Base-by-base conservation (phyloP, 2,329 filamentous ascomycete genomes). In the Penicillium sp. region DNA sequence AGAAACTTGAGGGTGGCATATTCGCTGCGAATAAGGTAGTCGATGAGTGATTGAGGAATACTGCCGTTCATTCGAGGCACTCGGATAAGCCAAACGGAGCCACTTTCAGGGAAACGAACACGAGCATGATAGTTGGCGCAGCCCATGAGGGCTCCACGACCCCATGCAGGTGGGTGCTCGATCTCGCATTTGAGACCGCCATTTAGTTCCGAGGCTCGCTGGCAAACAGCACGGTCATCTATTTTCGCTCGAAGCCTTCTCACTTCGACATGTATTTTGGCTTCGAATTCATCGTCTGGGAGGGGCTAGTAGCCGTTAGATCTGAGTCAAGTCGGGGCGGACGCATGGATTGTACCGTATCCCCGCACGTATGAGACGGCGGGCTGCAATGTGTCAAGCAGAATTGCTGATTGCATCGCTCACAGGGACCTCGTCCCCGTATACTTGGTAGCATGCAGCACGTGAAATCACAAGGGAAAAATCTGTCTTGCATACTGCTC, bases 1-100 rank as follows among this genome's bases (percentile, higher is more conserved):
- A 78, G 66, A 57, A 77, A 78, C 57, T 68, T 71, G 29, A 78
- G 69, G 1, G 76, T 76, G 27, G 74, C 73, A 46, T 72, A 69
- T 56, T 79, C 76, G 54, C 75, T 77, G 50, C 60, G 61, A 46
- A 76, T 59, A 47, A 77, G 55, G 39, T 56, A 60, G 35, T 63
- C 39, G 49, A 58, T 35, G 42, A 63, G 54, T 48, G 13, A 44
- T 54, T 53, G 50, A 29, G 60, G 58, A 21, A 59, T 56, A 52
- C 53, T 56, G 49, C 50, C 21, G 22, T 58, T 58, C 22, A 54
- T 54, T 54, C 56, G 54, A 49, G 59, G 56, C 19, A 61, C 59
- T 52, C 59, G 50, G 29, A 61, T 56, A 6, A 61, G 54, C 53
- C 56, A 54, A 44, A 44, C 31, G 51, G 53, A 37, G 14, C 43